Evolutionary conservation across 2,329 filamentous ascomycete species (phyloP), one percentile per base, ranked within the genome.

Genomic region (Drechslera avenae): DNA sequence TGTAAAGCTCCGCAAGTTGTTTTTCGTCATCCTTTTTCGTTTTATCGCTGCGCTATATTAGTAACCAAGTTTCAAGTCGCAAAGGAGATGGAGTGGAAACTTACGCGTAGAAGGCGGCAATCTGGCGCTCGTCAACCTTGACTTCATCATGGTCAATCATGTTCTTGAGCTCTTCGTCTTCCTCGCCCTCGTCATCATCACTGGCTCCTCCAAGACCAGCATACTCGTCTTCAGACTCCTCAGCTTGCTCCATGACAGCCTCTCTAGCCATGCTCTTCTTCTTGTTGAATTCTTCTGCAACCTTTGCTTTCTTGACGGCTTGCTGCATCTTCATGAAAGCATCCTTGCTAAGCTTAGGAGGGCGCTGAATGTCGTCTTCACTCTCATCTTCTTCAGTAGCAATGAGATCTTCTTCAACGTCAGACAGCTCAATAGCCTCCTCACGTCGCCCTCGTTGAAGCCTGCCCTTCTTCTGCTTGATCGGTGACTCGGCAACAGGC

Each of bases 191-290:
- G 58, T 93, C 90, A 60, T 97, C 93, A 53, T 93, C 92, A 73
- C 92, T 93, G 9, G 80, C 88, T 56, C 94, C 94, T 60, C 94
- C 94, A 8, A 99, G 80, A 4, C 94, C 94, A 32, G 92, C 93
- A 71, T 97, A 99, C 73, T 99, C 94, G 70, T 99, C 94, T 69
- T 99, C 95, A 0, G 94, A 99, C 75, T 99, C 94, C 64, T 96
- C 90, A 54, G 94, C 93, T 69, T 96, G 91, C 60, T 97, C 94
- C 59, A 97, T 85, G 31, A 99, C 81, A 82, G 96, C 64, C 18
- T 88, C 86, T 66, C 86, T 91, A 0, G 92, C 93, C 68, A 89
- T 87, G 76, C 90, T 95, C 71, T 88, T 92, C 74, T 91, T 92
- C 73, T 88, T 90, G 75, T 96, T 83, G 63, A 91, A 96, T 5